Base-by-base conservation (phyloP, 164 flowering plant genomes). In the Taxillus chinensis region DNA sequence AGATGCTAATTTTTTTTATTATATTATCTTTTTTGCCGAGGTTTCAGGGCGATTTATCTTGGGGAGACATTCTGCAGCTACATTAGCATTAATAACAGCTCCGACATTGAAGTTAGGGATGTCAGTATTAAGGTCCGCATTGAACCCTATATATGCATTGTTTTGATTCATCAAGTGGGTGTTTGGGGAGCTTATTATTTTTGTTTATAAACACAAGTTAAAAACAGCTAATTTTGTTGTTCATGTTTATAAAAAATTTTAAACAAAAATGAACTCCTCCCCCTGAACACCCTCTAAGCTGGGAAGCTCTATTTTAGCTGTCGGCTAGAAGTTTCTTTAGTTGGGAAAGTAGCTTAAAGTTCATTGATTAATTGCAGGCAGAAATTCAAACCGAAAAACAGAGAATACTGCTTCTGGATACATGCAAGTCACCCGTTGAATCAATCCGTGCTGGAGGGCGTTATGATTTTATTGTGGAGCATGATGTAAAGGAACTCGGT, bases 21-120 rank as follows among this genome's bases (percentile, higher is more conserved):
- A 27, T 27, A 27, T 27, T 27, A 27, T 27, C 0, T n/a, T n/a
- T n/a, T n/a, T n/a, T 27, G 27, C 27, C 27, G 27, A 27, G 27
- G 41, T 41, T 63, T 60, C 79, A 92, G 98, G 69, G 95, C 99
- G 37, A 93, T 93, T 64, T 93, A 93, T 73, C 71, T 93, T 49
- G 99, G 99, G 57, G 99, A 93, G 82, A 89, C 97, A 0, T 93
- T 93, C 68, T 89, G 93, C 75, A 90, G 96, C 76, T 93, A 93
- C 62, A 79, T 93, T 43, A 93, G 99, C 64, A 85, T 93, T 68
- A 93, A 93, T 61, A 93, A 93, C 79, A 90, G 97, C 68, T 93
- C 99, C 41, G 81, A 57, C 62, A 86, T 82, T 65, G 99, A 93
- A 77, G 96, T 83, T 17, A 74, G 90, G 48, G 99, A 90, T 8